A percentile compares a stretch with the other conserved stretches of the same genome.
Conservation (phyloP, 352 stramenopile genomes). For the Pythium biforme region DNA sequence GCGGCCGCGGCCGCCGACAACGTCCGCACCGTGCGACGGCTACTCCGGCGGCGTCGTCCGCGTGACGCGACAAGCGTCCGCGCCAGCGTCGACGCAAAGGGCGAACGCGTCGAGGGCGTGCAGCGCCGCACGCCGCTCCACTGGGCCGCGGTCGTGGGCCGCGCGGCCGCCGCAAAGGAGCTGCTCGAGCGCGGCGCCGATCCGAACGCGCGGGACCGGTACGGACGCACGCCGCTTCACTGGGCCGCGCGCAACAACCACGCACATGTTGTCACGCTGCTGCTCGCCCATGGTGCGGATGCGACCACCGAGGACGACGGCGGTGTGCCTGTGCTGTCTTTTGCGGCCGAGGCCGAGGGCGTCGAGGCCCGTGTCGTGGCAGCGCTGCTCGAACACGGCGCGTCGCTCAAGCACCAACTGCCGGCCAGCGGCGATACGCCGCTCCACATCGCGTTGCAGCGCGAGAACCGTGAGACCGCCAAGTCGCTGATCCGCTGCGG, state of each 20-base stretch:
- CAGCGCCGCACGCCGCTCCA: constrained; percentile 68
- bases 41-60: constrained; percentile 33
- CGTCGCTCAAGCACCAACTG: constrained; percentile 43
- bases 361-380: constrained; percentile 47
- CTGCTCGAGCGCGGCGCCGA: constrained; percentile 50
- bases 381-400: constrained; percentile 39
- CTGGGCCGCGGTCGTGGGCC: constrained; percentile 66
- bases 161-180: constrained; percentile 30
- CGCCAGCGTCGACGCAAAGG: constrained; percentile 45
- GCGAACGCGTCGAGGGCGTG: constrained; percentile 61
- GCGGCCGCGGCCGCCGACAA: constrained; percentile 62
- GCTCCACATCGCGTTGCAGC: constrained; percentile 69
- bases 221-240: constrained; percentile 68
- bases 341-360: constrained; percentile 61
- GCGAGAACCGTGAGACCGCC: constrained; percentile 66
- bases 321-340: constrained; percentile 55
- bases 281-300: constrained; percentile 47
- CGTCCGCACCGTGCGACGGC: constrained; percentile 33
- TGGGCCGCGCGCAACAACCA: constrained; percentile 78
- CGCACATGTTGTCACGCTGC: constrained; percentile 41
- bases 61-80: not conserved
- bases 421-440: constrained; percentile 53
- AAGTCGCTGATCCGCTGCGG: constrained; percentile 68
- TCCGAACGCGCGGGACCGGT: constrained; percentile 53
- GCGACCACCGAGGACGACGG: constrained; percentile 45